Base-by-base conservation (phyloP, 306 rosid species). In the Castanea mollissima region DNA sequence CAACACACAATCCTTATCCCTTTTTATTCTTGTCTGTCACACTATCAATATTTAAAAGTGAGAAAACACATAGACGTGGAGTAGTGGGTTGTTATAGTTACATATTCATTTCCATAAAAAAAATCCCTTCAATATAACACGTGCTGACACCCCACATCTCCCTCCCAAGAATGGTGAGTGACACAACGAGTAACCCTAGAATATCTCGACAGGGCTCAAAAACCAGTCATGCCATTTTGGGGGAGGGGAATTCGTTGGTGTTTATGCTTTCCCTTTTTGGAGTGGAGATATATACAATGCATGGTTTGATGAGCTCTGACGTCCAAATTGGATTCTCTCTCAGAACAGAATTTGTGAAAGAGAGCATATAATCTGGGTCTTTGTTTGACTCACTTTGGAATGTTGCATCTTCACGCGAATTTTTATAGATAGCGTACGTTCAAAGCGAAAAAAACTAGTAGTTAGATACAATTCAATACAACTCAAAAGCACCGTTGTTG, bases 71-170 rank as follows among this genome's bases (percentile, higher is more conserved):
- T 6, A 49, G 29, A 13, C 23, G 19, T 78, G 71, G 83, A 58
- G 73, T 12, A 79, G 76, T 74, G 76, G 76, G 27, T 5, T 7
- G 20, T 63, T n/a, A 25, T 71, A 60, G 16, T 49, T 12, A 12
- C 11, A 41, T 8, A 41, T 21, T 59, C 65, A 13, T 59, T 59
- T 23, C 6, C 16, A 4, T 31, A 35, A 64, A 31, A 4, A 23
- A 54, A 64, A 15, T 44, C 18, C 11, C 64, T 75, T 72, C 73
- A 63, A 34, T 69, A 41, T 13, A 67, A 84, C 84, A 89, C 86
- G 83, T 86, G 93, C 78, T 87, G 79, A 41, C 62, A 75, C 93
- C 92, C 89, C 84, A 82, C 34, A 59, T 52, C 79, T 71, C 18
- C 73, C 68, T 85, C 82, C 86, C 85, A 67, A 73, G 60, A 4